A percentile compares a stretch with the other conserved stretches of the same genome.
These are phyloP conservation scores for Actinomortierella wolfii DNA, from an alignment of 371 early-diverging fungal genomes.

Conservation along the genomic window DNA sequence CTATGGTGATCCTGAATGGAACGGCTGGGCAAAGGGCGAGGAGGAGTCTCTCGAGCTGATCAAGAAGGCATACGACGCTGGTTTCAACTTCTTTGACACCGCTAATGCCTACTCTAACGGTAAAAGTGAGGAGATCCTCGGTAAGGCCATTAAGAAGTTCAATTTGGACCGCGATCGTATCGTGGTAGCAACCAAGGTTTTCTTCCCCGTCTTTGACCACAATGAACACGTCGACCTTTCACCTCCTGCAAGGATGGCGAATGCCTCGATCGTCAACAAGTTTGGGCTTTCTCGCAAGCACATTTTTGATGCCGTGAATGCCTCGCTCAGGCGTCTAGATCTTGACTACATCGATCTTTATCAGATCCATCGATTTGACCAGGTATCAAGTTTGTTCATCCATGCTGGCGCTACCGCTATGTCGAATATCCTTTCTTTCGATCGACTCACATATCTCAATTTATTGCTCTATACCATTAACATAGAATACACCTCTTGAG, in stretches of 20 bases:
- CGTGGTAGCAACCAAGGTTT: no score
- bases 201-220: no score
- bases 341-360: slow-evolving; percentile 77
- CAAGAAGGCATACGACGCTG: neutral
- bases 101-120: slow-evolving; percentile 64
- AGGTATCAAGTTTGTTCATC: no score
- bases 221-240: no score
- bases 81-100: slow-evolving; percentile 47
- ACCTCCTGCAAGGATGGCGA: neutral
- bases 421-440: no score
- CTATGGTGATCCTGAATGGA: no score
- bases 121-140: slow-evolving; percentile 57
- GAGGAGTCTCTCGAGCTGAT: no score
- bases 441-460: no score
- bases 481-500: slow-evolving; percentile 12
- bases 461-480: no score
- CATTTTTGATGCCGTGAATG: slow-evolving; percentile 1
- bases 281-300: neutral
- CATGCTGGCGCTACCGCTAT: no score
- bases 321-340: slow-evolving; percentile 51
- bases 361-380: slow-evolving; percentile 56
- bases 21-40: no score
- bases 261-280: neutral
- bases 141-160: slow-evolving; percentile 34
- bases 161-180: slow-evolving; percentile 3